Conservation (phyloP, 331 rosid genomes). For the Erythrophleum ivorense region DNA sequence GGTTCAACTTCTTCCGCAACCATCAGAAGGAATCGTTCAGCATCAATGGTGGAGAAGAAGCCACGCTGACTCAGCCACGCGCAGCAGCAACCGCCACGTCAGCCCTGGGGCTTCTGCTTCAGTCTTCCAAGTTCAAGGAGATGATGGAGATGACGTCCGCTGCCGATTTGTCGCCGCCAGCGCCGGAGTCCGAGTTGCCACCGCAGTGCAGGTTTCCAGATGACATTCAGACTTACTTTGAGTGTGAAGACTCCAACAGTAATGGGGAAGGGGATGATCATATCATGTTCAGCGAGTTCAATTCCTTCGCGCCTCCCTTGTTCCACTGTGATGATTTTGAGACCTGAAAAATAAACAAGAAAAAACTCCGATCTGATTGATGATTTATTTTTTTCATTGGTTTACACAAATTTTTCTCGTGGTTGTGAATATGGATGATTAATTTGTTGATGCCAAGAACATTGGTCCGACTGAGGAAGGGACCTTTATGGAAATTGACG, state of each 20-base stretch:
- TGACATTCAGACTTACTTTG: constrained; percentile 87
- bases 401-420: not conserved
- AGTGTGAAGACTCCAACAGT: constrained; percentile 57
- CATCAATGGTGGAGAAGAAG: constrained; percentile 9
- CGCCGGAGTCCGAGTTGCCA: constrained; percentile 46
- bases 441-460: not conserved
- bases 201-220: constrained; percentile 62
- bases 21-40: constrained; percentile 11
- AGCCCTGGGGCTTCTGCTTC: constrained; percentile 70
- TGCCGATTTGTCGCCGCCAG: constrained; percentile 32
- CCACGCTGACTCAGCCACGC: constrained; percentile 3
- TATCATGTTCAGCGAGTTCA: constrained; percentile 58
- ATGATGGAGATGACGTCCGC: constrained; percentile 74
- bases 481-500: not conserved
- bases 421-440: not conserved
- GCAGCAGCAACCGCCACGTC: constrained; percentile 38
- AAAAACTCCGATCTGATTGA: not conserved
- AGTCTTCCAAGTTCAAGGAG: constrained; percentile 78
- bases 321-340: constrained; percentile 59
- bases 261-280: constrained; percentile 59
- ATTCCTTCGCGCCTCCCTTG: constrained; percentile 47
- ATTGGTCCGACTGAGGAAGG: not conserved
- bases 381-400: not conserved
- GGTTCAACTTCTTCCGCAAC: constrained; percentile 30
- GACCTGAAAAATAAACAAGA: constrained; percentile 6